phyloP scores from a whole-genome alignment of 106 monocot genomes.

The Chionographis japonica region DNA sequence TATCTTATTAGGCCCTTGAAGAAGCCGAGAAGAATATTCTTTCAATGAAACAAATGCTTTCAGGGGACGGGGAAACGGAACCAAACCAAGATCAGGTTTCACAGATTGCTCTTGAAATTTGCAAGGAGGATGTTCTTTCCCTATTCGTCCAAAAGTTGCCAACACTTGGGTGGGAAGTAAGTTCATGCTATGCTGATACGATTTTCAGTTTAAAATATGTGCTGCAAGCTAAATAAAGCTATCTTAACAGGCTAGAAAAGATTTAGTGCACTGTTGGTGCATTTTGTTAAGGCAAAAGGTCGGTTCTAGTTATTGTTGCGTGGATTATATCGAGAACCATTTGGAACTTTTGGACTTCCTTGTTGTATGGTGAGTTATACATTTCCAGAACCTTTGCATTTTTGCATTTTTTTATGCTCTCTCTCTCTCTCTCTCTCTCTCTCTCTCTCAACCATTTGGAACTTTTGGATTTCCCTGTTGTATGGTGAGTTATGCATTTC shows the following conservation, averaged over 20 bases:
- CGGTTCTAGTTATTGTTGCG: conserved; percentile 60
- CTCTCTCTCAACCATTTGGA: background rate
- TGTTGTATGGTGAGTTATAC: conserved; percentile 70
- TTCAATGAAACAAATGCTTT: conserved; percentile 73
- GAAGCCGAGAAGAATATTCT: conserved; percentile 82
- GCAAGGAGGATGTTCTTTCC: conserved; percentile 91
- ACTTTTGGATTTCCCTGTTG: conserved; percentile 32
- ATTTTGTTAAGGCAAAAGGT: conserved; percentile 77
- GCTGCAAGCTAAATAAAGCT: conserved; percentile 4
- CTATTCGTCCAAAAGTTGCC: conserved; percentile 91
- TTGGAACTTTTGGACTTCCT: conserved; percentile 90
- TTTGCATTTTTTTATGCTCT: too few relatives aligned
- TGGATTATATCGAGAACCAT: conserved; percentile 88
- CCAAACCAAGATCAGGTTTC: conserved; percentile 66
- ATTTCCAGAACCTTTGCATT: background rate
- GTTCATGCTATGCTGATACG: conserved; percentile 12
- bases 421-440: background rate
- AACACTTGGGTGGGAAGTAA: conserved; percentile 85
- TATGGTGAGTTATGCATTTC: conserved; percentile 55
- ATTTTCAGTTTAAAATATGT: background rate
- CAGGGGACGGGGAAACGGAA: conserved; percentile 82
- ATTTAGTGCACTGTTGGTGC: conserved; percentile 80
- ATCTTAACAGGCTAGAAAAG: conserved; percentile 77
- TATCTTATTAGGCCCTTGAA: conserved; percentile 66
- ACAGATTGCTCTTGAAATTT: conserved; percentile 80